phyloP scores from a whole-genome alignment of 805 yeast genomes.

The Ogataea paradorogensis region DNA sequence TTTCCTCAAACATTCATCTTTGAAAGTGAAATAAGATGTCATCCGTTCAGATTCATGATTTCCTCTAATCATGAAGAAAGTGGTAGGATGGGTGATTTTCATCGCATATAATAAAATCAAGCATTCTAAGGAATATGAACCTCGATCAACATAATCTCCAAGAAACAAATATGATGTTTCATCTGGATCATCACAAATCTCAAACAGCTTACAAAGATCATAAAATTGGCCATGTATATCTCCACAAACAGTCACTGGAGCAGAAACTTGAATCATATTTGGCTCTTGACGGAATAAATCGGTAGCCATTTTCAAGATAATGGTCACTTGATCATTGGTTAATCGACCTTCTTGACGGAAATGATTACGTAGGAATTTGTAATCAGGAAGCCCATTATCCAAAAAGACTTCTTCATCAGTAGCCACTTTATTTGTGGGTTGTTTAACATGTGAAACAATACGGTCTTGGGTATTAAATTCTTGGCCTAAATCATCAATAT shows the following conservation, averaged over 20 bases:
- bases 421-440: constrained; percentile 42
- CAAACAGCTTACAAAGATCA: constrained; percentile 85
- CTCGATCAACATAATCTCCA: constrained; percentile 96
- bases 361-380: constrained; percentile 68
- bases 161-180: constrained; percentile 74
- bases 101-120: constrained; percentile 71
- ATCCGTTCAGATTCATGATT: constrained; percentile 93
- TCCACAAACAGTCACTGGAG: constrained; percentile 94
- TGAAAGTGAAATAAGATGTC: constrained; percentile 92
- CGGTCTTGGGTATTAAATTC: constrained; percentile 54
- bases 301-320: constrained; percentile 64
- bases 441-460: constrained; percentile 33
- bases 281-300: constrained; percentile 66
- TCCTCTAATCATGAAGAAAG: constrained; percentile 82
- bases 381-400: constrained; percentile 63
- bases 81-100: constrained; percentile 70
- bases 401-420: constrained; percentile 65
- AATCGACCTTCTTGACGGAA: constrained; percentile 79
- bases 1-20: constrained; percentile 84
- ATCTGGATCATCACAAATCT: constrained; percentile 86
- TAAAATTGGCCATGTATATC: constrained; percentile 95
- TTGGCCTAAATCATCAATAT: constrained; percentile 59
- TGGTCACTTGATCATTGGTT: constrained; percentile 62
- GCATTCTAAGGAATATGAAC: constrained; percentile 86
- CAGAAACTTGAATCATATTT: constrained; percentile 72